phyloP scores from a whole-genome alignment of 2,329 filamentous ascomycete genomes.

The Iodosphaeria phyllophila region DNA sequence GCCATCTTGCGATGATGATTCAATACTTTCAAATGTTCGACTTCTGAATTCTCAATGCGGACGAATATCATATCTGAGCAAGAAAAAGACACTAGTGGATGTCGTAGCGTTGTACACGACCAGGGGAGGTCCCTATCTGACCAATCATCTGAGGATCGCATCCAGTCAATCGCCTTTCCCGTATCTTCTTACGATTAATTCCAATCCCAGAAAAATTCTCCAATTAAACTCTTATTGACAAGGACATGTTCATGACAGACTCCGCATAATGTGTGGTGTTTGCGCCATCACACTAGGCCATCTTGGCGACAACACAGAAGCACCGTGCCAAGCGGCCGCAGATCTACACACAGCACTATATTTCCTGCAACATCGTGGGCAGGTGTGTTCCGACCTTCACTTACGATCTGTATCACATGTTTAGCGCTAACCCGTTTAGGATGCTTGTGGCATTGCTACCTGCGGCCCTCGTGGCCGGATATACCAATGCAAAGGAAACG shows the following conservation, averaged over 20 bases:
- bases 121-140: slow-evolving; percentile 3
- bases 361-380: slow-evolving; percentile 28
- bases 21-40: slow-evolving; percentile 4
- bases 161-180: background rate
- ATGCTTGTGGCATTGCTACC: slow-evolving; percentile 53
- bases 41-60: slow-evolving; percentile 4
- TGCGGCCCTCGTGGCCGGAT: slow-evolving; percentile 51
- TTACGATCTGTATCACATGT: background rate
- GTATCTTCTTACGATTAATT: background rate
- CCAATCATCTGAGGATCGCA: background rate
- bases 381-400: slow-evolving; percentile 13
- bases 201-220: too few relatives aligned
- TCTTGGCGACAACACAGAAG: slow-evolving; percentile 5
- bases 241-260: background rate
- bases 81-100: too few relatives aligned
- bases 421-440: background rate
- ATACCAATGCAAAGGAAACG: slow-evolving; percentile 59
- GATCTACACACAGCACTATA: slow-evolving; percentile 39
- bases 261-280: slow-evolving; percentile 27
- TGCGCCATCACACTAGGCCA: slow-evolving; percentile 35
- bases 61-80: slow-evolving; percentile 2
- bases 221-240: too few relatives aligned
- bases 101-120: too few relatives aligned
- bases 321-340: slow-evolving; percentile 20
- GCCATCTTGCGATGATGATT: slow-evolving; percentile 3